Evolutionary conservation across 225 moss, liverwort and hornwort genomes (phyloP), one percentile per base, ranked within the genome.

Genomic region (Pleurozium schreberi): DNA sequence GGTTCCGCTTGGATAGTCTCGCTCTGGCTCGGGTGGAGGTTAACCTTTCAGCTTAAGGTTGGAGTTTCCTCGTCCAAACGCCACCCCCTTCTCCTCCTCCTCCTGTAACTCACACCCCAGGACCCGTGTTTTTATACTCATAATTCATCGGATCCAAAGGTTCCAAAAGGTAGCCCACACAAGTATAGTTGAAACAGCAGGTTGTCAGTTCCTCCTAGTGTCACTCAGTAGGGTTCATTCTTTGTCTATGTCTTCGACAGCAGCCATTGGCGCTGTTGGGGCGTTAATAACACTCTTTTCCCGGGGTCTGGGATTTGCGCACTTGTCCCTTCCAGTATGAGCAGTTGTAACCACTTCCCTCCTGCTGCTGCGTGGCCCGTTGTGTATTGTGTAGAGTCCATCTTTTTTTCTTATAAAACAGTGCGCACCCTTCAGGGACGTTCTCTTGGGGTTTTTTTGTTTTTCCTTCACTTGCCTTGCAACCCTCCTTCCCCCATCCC

Each of bases 141-240:
- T 93, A 92, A 94, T 94, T 94, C 90, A 94, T 94, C 93, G 93
- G 94, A 93, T 90, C 94, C 91, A 94, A 93, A 90, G 93, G 93
- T 94, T 92, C 92, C 90, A 93, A 91, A 90, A 91, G 94, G 91
- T 94, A 94, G 94, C 89, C 90, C 90, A 94, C 80, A 87, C 93
- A 93, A 84, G 83, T 94, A 94, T 94, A 93, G 94, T 85, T 86
- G 91, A 94, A 93, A 94, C 90, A 69, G 40, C 81, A 92, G 91
- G 94, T 94, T 89, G 88, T 83, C 83, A 64, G 50, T 90, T 92
- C 90, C 89, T 90, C 85, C 58, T 94, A 93, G 94, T 89, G 89
- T 91, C 92, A 90, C 84, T 69, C 78, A 53, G 87, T 92, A 94
- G 94, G 86, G 93, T 93, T 93, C 94, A 94, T 94, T 94, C 94